These are phyloP conservation scores for Nymphaea thermarum DNA, from an alignment of 164 flowering plant species.

Conservation along the genomic window DNA sequence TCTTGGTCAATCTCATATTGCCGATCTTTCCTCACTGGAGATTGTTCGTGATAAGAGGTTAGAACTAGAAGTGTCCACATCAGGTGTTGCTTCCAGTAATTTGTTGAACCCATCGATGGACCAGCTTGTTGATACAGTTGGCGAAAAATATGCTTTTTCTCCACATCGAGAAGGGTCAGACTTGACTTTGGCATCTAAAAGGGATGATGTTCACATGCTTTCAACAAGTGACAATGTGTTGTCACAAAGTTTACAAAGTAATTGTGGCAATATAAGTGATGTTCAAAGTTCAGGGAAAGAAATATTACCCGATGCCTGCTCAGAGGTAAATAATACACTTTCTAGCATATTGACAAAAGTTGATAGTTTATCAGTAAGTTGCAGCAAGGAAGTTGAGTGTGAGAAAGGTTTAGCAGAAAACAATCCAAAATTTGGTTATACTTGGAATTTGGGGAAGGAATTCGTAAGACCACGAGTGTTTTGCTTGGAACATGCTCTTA, in stretches of 20 bases:
- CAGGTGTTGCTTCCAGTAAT: conserved; percentile 3
- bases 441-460: conserved; percentile 33
- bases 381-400: not conserved
- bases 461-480: conserved; percentile 70
- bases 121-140: conserved; percentile 10
- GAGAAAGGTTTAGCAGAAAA: not conserved
- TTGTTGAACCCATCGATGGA: conserved; percentile 2
- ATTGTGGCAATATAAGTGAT: not conserved
- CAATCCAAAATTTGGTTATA: not conserved
- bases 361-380: not conserved
- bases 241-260: not conserved
- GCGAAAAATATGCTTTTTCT: conserved; percentile 9
- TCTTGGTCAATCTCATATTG: not conserved
- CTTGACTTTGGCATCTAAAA: not conserved
- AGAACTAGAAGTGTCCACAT: not conserved
- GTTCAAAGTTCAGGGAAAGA: not conserved
- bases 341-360: not conserved
- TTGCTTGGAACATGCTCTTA: conserved; percentile 88
- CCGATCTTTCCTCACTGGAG: not conserved
- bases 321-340: not conserved
- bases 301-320: not conserved
- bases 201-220: not conserved
- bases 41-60: not conserved
- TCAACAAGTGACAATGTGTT: not conserved
- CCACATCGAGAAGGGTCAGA: not conserved